Evolutionary conservation across 148 eudicot species (phyloP), one percentile per base, ranked within the genome.

Genomic region (Cornus suecica): DNA sequence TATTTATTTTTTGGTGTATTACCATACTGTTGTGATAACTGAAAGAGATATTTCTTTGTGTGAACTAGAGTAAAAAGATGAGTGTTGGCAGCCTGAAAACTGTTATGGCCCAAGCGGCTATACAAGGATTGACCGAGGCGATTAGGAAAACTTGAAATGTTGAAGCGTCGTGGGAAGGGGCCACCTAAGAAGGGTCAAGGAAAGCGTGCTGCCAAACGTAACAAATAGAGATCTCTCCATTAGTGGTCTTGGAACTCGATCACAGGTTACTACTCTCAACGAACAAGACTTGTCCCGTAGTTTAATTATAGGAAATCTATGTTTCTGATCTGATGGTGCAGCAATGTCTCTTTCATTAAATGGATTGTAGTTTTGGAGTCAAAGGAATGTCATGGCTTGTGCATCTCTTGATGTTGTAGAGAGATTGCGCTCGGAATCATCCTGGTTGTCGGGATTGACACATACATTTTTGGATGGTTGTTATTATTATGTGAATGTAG

Each of bases 171-270:
- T 79, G 92, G 90, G 29, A 94, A 94, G 80, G 95, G 95, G 70
- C 90, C 94, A 1, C 97, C 97, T 29, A 92, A 92, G 94, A 92
- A 94, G 88, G 98, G 97, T 45, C 97, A 94, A 74, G 97, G 97
- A 77, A 92, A 81, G 77, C 86, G 88, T 81, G 96, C 96, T 70
- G 71, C 90, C 10, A 94, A 94, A 76, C 92, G 94, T 58, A 75
- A 69, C 74, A 86, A 83, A 87, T 88, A 90, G 87, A 80, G 28
- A 13, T 32, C 74, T n/a, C 23, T 20, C 27, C 25, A 15, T 42
- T 29, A 27, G 58, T 65, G 29, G 16, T 27, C 9, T 11, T 64
- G 62, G 32, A 27, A 64, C 28, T 64, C 20, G 67, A 27, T 64
- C 67, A 64, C 28, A 4, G 27, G 65, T 61, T n/a, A n/a, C n/a